Evolutionary conservation across 108 stramenopile genomes (phyloP), one percentile per base, ranked within the genome.

Genomic region (Discostella stelligeroides): DNA sequence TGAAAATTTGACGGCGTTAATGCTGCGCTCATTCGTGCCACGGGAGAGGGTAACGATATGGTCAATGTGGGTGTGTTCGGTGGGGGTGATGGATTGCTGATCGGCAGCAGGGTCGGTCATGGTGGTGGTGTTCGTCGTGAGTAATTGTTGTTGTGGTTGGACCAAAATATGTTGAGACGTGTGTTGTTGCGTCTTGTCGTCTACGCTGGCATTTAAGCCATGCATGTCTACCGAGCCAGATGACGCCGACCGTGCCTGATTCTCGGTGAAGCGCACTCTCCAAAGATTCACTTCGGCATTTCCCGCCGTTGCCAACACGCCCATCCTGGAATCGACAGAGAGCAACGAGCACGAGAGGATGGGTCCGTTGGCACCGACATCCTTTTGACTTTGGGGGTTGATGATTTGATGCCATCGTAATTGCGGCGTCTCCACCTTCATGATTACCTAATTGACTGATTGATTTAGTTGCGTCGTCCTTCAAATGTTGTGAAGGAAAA

Each of bases 391-490:
- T 55, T 86, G 65, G n/a, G 77, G 69, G 46, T 71, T 66, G 60
- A 67, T 55, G 54, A 67, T 55, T 55, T 67, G 66, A 40, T 89
- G 94, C 97, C 97, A 97, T 39, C 91, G 80, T 45, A 97, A 94
- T 82, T 97, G 97, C 9, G 97, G 97, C n/a, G 96, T 96, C 83
- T 96, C 95, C 10, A 96, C 87, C 56, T 89, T 95, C 97, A 96
- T 97, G 41, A 11, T 65, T n/a, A n/a, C n/a, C n/a, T n/a, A n/a
- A n/a, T n/a, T n/a, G n/a, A 28, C 9, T 30, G 20, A 42, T 61
- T 30, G 17, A 15, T 9, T 42, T 5, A 34, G 8, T 54, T 63
- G 43, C 18, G 27, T 25, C 53, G 14, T 28, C 53, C 13, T 54
- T 13, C 4, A 2, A 20, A 17, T 20, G 50, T 51, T 6, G 34